A percentile compares a stretch with the other conserved stretches of the same genome.
Evolutionary conservation across 129 eudicot genomes (phyloP).

Genomic region (Escallonia rubra): DNA sequence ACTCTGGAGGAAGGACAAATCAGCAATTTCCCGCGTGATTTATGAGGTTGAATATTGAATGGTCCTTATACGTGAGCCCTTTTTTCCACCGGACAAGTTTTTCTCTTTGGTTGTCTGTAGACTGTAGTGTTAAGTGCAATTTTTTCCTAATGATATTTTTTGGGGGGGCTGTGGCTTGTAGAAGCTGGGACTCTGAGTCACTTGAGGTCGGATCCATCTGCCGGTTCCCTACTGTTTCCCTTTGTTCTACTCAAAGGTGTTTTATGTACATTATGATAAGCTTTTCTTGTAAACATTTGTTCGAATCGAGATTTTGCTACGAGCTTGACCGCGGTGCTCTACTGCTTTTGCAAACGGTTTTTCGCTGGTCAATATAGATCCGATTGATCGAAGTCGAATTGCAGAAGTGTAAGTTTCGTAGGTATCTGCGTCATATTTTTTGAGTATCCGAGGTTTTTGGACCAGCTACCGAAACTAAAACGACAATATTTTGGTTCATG

Average conservation of each 20-base stretch:
- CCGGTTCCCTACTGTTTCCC: constrained; percentile 1
- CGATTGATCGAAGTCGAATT: too few relatives aligned
- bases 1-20: constrained; percentile 89
- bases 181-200: constrained; percentile 15
- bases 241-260: constrained; percentile 8
- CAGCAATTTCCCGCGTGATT: constrained; percentile 76
- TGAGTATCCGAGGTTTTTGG: too few relatives aligned
- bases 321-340: neutral
- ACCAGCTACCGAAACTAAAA: too few relatives aligned
- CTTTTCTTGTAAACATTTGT: constrained; percentile 24
- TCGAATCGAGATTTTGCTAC: constrained; percentile 35
- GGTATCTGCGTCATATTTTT: too few relatives aligned
- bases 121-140: constrained; percentile 28
- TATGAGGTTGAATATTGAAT: constrained; percentile 31
- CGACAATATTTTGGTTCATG: too few relatives aligned
- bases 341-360: too few relatives aligned
- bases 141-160: constrained; percentile 24
- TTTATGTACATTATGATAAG: constrained; percentile 47
- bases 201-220: constrained; percentile 10
- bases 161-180: constrained; percentile 10
- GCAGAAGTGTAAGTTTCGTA: too few relatives aligned
- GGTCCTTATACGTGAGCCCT: constrained; percentile 20
- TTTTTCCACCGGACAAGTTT: constrained; percentile 3
- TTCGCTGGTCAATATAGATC: too few relatives aligned
- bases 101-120: neutral